Base-by-base conservation (phyloP, 805 yeast species). In the Candida dendrica region DNA sequence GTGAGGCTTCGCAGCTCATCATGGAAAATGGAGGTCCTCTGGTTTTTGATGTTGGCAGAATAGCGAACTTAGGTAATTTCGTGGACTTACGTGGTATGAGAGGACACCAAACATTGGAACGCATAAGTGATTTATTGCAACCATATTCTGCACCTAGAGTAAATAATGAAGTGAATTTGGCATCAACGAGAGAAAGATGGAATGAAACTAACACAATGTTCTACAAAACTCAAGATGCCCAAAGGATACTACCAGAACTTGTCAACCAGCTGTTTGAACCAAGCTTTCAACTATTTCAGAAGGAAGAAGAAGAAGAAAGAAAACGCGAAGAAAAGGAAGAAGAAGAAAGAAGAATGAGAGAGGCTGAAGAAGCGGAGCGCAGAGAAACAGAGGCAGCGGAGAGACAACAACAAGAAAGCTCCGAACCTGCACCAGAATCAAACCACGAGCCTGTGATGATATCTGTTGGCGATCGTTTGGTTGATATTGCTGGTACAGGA, bases 401-500 rank as follows among this genome's bases (percentile, higher is more conserved):
- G 38, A 48, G 44, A 42, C 33, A 38, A 27, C 32, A 39, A 29
- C 39, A 36, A 42, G 64, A 58, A 37, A 59, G 53, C n/a, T 36
- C 38, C n/a, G 43, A 42, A 15, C 44, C 38, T 32, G 51, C 42
- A 20, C 44, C 53, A 52, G 31, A 19, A 42, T 22, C 24, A 19
- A n/a, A 18, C 14, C 37, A 34, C 19, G 72, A 73, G 14, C 90
- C 95, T 0, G 69, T 84, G 0, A 74, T 72, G 66, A 88, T 90
- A 3, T 68, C 68, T 11, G 82, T 90, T 49, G 89, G 88, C 31
- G 95, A 84, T 19, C 63, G 81, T 22, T 79, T 80, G 39, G 89
- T 90, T 30, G 95, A 90, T 56, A 84, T 90, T 31, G 75, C 90
- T 34, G 95, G 93, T 0, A 81, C 95, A 3, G 96, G 86, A 42